phyloP scores from a whole-genome alignment of 306 rosid genomes.

The Erythrophleum fordii region DNA sequence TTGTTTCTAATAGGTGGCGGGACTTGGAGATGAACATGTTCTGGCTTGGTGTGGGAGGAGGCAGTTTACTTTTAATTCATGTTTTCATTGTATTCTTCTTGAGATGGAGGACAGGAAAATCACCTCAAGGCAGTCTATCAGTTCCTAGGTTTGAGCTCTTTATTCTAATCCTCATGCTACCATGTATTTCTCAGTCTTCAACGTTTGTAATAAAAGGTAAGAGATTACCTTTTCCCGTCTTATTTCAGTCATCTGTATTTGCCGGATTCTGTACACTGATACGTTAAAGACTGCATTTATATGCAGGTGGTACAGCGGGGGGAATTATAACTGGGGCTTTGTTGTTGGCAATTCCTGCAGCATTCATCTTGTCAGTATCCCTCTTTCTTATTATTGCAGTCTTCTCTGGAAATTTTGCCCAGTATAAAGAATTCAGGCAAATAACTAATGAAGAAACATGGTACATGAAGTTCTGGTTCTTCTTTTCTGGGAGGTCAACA shows the following conservation, averaged over 20 bases:
- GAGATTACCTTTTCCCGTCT: not conserved
- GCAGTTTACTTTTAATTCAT: conserved; percentile 54
- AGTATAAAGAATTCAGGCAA: conserved; percentile 56
- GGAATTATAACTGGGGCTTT: conserved; percentile 67
- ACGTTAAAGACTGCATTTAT: conserved; percentile 28
- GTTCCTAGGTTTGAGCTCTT: conserved; percentile 69
- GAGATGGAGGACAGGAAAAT: conserved; percentile 56
- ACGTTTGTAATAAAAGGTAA: conserved; percentile 59
- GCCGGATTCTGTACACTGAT: conserved; percentile 13
- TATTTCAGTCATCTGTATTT: conserved; percentile 12
- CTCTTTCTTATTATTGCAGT: conserved; percentile 59
- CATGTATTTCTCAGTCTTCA: conserved; percentile 72
- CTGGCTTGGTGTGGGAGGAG: conserved; percentile 70
- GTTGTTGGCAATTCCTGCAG: conserved; percentile 63
- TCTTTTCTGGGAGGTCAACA: conserved; percentile 49
- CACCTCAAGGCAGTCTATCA: conserved; percentile 57
- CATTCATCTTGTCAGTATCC: conserved; percentile 54
- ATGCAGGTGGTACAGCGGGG: conserved; percentile 63
- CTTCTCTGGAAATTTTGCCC: conserved; percentile 51
- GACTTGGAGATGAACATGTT: conserved; percentile 72
- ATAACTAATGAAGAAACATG: conserved; percentile 45
- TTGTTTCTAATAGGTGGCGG: conserved; percentile 61
- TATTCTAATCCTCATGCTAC: conserved; percentile 68
- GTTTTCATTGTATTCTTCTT: conserved; percentile 49
- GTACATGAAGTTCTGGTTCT: conserved; percentile 49